Evolutionary conservation across 192 early-diverging fungal genomes (phyloP).

Genomic region (Coemansia biformis): DNA sequence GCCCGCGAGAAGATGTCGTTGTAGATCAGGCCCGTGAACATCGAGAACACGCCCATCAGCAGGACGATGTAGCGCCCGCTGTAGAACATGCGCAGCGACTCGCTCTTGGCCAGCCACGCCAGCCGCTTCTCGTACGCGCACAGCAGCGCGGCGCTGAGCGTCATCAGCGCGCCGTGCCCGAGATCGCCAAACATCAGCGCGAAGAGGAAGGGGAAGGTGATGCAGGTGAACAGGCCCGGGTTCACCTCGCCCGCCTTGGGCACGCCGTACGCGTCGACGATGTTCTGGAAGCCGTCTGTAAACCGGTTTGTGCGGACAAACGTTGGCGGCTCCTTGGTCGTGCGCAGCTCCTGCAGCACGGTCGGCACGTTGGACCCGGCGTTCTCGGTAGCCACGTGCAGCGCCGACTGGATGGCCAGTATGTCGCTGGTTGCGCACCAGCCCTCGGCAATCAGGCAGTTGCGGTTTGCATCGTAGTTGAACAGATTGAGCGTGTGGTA

Average conservation of each 20-base stretch:
- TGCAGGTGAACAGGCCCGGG: constrained; percentile 92
- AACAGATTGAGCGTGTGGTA: constrained; percentile 96
- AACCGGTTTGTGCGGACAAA: constrained; percentile 95
- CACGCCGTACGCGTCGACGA: constrained; percentile 97
- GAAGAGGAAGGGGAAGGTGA: constrained; percentile 99
- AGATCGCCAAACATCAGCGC: constrained; percentile 99
- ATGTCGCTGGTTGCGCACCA: constrained; percentile 93
- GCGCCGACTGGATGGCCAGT: constrained; percentile 70
- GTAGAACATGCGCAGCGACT: constrained; percentile 82
- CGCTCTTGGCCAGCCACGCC: constrained; percentile 65
- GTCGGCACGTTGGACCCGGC: constrained; percentile 87
- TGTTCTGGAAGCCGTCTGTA: constrained; percentile 92
- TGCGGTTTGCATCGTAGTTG: constrained; percentile 88
- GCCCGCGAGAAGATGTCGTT: constrained; percentile 95
- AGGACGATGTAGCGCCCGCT: constrained; percentile 96
- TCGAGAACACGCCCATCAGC: constrained; percentile 96
- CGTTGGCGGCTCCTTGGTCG: constrained; percentile 87
- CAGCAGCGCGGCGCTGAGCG: constrained; percentile 69
- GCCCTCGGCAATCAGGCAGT: constrained; percentile 94
- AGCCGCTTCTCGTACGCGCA: constrained; percentile 76
- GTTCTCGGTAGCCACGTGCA: constrained; percentile 77
- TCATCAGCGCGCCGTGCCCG: constrained; percentile 89
- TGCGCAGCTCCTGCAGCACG: constrained; percentile 80
- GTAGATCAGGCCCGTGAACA: constrained; percentile 95
- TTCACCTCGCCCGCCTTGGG: constrained; percentile 96